These are phyloP conservation scores for Cadophora luteo-olivacea DNA, from an alignment of 2,329 filamentous ascomycete genomes.

Conservation along the genomic window DNA sequence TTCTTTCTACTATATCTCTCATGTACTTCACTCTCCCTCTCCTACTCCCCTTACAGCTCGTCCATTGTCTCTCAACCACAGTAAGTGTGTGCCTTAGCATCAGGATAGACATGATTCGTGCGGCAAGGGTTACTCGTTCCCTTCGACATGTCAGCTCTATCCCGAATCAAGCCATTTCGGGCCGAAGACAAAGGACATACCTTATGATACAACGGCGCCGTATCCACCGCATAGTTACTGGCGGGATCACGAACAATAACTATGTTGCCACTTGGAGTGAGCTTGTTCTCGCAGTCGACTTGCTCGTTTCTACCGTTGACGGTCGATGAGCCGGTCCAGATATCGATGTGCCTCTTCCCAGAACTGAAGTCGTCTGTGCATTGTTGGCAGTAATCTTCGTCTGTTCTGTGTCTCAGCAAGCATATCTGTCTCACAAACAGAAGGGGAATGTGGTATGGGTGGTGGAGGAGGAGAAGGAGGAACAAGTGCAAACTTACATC, in stretches of 20 bases:
- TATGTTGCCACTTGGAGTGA: slow-evolving; percentile 43
- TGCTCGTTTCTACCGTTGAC: slow-evolving; percentile 44
- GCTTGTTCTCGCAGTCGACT: slow-evolving; percentile 46
- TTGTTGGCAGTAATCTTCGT: slow-evolving; percentile 18
- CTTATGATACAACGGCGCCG: slow-evolving; percentile 8
- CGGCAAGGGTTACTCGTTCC: neutral
- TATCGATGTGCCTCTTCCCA: slow-evolving; percentile 45
- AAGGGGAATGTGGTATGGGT: too few relatives aligned
- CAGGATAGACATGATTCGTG: neutral
- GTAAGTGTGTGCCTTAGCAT: slow-evolving; percentile 5
- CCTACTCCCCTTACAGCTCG: neutral
- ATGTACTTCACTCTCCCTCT: too few relatives aligned
- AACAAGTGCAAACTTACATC: neutral
- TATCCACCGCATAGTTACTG: neutral
- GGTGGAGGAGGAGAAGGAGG: neutral
- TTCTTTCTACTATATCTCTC: too few relatives aligned
- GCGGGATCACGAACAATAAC: slow-evolving; percentile 41
- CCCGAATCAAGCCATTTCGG: neutral
- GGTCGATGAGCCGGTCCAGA: slow-evolving; percentile 48
- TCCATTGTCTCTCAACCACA: neutral
- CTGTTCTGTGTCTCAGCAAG: neutral
- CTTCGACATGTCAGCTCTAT: neutral
- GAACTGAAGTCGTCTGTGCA: slow-evolving; percentile 22
- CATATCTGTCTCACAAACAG: too few relatives aligned
- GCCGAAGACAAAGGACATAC: neutral